These are phyloP conservation scores for Didymella lethalis DNA, from an alignment of 2,329 filamentous ascomycete species.

Conservation along the genomic window DNA sequence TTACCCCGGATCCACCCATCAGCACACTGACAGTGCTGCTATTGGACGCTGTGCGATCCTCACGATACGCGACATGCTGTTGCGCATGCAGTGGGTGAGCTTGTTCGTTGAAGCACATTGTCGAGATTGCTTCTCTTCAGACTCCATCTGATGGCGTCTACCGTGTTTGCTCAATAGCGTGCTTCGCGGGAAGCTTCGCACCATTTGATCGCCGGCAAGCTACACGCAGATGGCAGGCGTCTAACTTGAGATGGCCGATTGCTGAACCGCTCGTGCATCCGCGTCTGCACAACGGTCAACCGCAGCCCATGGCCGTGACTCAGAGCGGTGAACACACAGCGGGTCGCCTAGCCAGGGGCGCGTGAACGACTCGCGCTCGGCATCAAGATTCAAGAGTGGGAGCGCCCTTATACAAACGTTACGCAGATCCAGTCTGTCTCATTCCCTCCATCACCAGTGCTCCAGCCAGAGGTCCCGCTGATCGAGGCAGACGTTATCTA, in stretches of 20 bases:
- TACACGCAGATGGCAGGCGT: conserved; percentile 10
- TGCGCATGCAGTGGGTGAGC: background rate
- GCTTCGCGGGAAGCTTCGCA: conserved; percentile 12
- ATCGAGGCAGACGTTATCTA: conserved; percentile 15
- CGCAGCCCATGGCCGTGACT: conserved; percentile 21
- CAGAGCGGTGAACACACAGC: conserved; percentile 30
- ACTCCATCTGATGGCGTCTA: background rate
- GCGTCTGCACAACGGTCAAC: conserved; percentile 18
- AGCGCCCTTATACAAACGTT: conserved; percentile 8
- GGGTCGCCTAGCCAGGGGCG: conserved; percentile 13
- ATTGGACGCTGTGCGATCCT: conserved; percentile 8
- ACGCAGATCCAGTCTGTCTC: background rate
- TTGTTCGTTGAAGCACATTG: background rate
- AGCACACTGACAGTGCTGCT: background rate
- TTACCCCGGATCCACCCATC: conserved; percentile 22
- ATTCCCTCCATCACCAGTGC: background rate
- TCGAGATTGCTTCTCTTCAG: background rate
- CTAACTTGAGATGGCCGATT: conserved; percentile 19
- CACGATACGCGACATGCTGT: conserved; percentile 12
- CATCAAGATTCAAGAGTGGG: background rate
- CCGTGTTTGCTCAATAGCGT: conserved; percentile 5
- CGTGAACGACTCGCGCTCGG: conserved; percentile 17
- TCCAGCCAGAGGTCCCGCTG: background rate
- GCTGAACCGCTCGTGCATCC: conserved; percentile 22
- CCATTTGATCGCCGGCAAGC: conserved; percentile 18